Percentiles rank a stretch among this genome's conserved stretches.
These are phyloP conservation scores for Elsinoe arachidis DNA, from an alignment of 2,329 filamentous ascomycete genomes.

Conservation along the genomic window DNA sequence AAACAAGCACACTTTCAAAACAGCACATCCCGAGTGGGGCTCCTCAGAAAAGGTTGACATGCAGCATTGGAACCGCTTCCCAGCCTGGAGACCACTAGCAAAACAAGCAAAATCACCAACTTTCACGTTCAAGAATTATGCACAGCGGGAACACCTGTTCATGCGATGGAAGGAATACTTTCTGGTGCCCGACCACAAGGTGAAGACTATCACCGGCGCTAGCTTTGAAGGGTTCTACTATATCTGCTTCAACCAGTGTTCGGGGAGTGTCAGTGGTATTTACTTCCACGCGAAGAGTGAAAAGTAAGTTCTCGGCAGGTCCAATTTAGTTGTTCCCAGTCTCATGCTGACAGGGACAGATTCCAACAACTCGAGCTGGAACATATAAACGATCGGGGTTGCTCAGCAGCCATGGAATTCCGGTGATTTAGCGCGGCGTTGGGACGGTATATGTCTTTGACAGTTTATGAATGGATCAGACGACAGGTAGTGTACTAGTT, in stretches of 20 bases:
- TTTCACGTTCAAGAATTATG: conserved; percentile 57
- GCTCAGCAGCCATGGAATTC: conserved; percentile 82
- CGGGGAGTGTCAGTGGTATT: conserved; percentile 80
- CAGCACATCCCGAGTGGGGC: conserved; percentile 82
- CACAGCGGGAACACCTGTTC: conserved; percentile 80
- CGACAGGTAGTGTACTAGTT: conserved; percentile 5
- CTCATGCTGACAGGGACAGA: conserved; percentile 36
- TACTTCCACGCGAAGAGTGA: conserved; percentile 98
- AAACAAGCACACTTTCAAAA: conserved; percentile 87
- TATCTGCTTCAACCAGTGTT: conserved; percentile 92
- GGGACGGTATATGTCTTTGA: neutral
- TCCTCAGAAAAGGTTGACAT: conserved; percentile 85
- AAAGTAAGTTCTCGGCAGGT: conserved; percentile 56
- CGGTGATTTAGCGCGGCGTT: conserved; percentile 43
- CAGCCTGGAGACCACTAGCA: conserved; percentile 70
- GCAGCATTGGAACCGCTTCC: conserved; percentile 87
- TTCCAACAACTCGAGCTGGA: conserved; percentile 90
- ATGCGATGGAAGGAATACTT: conserved; percentile 99
- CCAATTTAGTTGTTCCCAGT: conserved; percentile 15
- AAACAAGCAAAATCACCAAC: conserved; percentile 49
- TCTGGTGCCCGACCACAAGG: conserved; percentile 86
- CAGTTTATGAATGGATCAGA: neutral
- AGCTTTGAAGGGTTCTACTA: conserved; percentile 99
- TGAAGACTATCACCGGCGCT: conserved; percentile 82
- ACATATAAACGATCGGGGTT: conserved; percentile 76